These are phyloP conservation scores for Macrophomina pseudophaseolina DNA, from an alignment of 2,329 filamentous ascomycete species.

Conservation along the genomic window DNA sequence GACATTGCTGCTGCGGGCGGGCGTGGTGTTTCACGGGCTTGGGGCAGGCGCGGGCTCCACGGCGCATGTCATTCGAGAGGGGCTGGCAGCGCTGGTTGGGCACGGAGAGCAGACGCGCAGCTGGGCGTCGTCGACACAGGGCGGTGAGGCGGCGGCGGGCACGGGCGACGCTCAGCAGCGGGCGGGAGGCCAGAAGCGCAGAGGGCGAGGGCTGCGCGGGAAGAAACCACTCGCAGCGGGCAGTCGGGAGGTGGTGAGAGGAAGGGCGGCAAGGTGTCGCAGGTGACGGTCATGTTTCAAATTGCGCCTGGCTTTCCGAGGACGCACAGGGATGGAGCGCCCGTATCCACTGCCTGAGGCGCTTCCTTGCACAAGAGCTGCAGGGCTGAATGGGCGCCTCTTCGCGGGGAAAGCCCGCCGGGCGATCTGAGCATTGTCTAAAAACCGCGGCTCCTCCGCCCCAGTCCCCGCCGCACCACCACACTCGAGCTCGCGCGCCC, in stretches of 20 bases:
- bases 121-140: slow-evolving; percentile 6
- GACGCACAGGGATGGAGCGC: slow-evolving; percentile 23
- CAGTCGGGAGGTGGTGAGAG: slow-evolving; percentile 5
- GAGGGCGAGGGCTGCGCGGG: not conserved
- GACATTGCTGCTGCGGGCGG: slow-evolving; percentile 22
- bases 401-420: slow-evolving; percentile 23
- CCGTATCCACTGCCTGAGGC: slow-evolving; percentile 24
- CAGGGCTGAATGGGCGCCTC: slow-evolving; percentile 18
- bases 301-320: slow-evolving; percentile 23
- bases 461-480: slow-evolving; percentile 5
- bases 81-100: slow-evolving; percentile 19
- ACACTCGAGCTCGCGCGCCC: not conserved
- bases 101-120: slow-evolving; percentile 18
- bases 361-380: slow-evolving; percentile 13
- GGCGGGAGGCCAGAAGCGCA: not conserved
- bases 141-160: slow-evolving; percentile 21
- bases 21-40: slow-evolving; percentile 6
- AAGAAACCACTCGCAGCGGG: slow-evolving; percentile 4
- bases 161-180: not conserved
- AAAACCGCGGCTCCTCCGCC: slow-evolving; percentile 16
- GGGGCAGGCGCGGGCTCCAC: slow-evolving; percentile 1
- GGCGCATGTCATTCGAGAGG: slow-evolving; percentile 27
- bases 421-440: slow-evolving; percentile 9
- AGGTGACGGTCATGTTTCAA: slow-evolving; percentile 25
- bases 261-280: slow-evolving; percentile 12